Conservation (phyloP, 2,329 filamentous ascomycete genomes). For the Calonectria hawksworthii region DNA sequence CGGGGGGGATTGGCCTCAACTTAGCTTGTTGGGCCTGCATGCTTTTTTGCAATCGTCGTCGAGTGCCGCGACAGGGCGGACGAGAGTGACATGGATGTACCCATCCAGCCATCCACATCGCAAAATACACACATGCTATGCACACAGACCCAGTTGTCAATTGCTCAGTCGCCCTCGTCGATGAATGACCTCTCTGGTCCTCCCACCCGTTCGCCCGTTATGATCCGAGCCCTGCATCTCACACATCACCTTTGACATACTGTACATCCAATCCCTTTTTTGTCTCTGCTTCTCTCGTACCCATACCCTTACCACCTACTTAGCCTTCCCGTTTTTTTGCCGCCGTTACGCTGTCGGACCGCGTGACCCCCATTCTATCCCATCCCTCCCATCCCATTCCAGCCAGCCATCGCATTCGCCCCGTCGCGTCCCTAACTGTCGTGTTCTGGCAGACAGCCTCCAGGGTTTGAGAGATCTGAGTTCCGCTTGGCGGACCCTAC, state of each 20-base stretch:
- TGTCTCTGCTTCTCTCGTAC: slow-evolving; percentile 25
- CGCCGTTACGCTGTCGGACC: slow-evolving; percentile 42
- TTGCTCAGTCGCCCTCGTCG: slow-evolving; percentile 22
- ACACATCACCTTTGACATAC: slow-evolving; percentile 40
- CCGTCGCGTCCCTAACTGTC: slow-evolving; percentile 29
- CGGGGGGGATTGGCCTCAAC: slow-evolving; percentile 36
- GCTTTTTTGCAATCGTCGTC: slow-evolving; percentile 32
- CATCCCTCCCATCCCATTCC: slow-evolving; percentile 11
- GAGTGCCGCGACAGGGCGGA: slow-evolving; percentile 14
- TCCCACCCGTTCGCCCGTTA: slow-evolving; percentile 51
- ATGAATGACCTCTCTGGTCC: slow-evolving; percentile 49
- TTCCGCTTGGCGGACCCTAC: slow-evolving; percentile 44
- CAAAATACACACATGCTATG: slow-evolving; percentile 21
- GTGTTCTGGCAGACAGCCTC: slow-evolving; percentile 30
- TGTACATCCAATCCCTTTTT: slow-evolving; percentile 33
- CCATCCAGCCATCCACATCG: slow-evolving; percentile 12
- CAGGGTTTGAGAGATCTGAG: slow-evolving; percentile 41
- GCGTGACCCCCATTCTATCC: slow-evolving; percentile 42
- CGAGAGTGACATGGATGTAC: slow-evolving; percentile 9
- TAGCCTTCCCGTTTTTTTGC: slow-evolving; percentile 33
- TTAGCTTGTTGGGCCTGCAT: slow-evolving; percentile 45
- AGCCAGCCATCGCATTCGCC: slow-evolving; percentile 28
- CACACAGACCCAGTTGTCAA: slow-evolving; percentile 17
- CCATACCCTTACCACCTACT: slow-evolving; percentile 29
- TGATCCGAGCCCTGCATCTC: slow-evolving; percentile 50